A percentile compares a stretch with the other conserved stretches of the same genome.
Conservation (phyloP, 2,329 filamentous ascomycete genomes). For the Exophiala dermatitidis region DNA sequence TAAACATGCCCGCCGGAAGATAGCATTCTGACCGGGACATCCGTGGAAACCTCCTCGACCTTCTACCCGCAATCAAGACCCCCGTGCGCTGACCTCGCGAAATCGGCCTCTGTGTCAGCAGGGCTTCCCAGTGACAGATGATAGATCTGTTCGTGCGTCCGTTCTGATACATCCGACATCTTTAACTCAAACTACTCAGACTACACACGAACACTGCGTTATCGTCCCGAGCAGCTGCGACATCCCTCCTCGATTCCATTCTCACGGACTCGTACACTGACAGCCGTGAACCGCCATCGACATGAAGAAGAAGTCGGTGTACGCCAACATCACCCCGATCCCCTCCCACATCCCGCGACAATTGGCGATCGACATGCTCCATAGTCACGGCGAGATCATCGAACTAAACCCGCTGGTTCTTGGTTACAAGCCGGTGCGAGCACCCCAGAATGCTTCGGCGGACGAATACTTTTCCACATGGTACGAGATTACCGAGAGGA, state of each 20-base stretch:
- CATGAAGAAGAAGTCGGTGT: conserved; percentile 23
- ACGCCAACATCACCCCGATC: conserved; percentile 59
- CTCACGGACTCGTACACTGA: neutral
- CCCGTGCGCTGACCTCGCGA: too few species aligned
- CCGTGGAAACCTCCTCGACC: too few species aligned
- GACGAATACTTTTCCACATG: conserved; percentile 68
- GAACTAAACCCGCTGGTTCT: conserved; percentile 78
- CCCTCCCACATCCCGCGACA: conserved; percentile 61
- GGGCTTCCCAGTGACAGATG: too few species aligned
- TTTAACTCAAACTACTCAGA: too few species aligned
- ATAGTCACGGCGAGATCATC: conserved; percentile 75
- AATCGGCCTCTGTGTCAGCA: too few species aligned
- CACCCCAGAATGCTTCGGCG: conserved; percentile 57
- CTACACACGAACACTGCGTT: too few species aligned
- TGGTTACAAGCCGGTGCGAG: conserved; percentile 59
- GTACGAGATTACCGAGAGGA: conserved; percentile 72
- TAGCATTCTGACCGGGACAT: too few species aligned
- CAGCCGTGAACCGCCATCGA: neutral
- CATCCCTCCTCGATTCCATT: neutral
- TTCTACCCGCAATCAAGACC: too few species aligned
- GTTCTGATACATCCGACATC: neutral
- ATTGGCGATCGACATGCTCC: conserved; percentile 65
- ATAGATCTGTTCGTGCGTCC: too few species aligned
- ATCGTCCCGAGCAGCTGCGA: neutral
- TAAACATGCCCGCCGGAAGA: too few species aligned